Evolutionary conservation across 1,139 yeast species (phyloP), one percentile per base, ranked within the genome.

Genomic region (Martiniozyma asiatica): DNA sequence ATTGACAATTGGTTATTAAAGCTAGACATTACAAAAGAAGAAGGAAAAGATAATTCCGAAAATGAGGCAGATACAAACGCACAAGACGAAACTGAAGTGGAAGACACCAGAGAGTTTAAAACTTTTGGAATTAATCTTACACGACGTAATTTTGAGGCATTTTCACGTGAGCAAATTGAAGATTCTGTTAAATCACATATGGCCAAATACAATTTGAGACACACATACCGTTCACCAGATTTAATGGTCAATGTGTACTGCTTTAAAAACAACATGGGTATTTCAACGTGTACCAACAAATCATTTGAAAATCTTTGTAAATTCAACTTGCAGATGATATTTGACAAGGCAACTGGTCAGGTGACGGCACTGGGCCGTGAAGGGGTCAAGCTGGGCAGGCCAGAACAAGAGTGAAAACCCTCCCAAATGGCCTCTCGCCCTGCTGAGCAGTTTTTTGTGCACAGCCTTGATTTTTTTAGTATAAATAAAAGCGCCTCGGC

Each of bases 51-150:
- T n/a, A n/a, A n/a, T n/a, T n/a, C n/a, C n/a, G n/a, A n/a, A n/a
- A n/a, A n/a, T n/a, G n/a, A n/a, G n/a, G n/a, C n/a, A n/a, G n/a
- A n/a, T n/a, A n/a, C n/a, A n/a, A n/a, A n/a, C n/a, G n/a, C n/a
- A n/a, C n/a, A n/a, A n/a, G n/a, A n/a, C n/a, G n/a, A n/a, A n/a
- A n/a, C n/a, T n/a, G n/a, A n/a, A n/a, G n/a, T n/a, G n/a, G n/a
- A n/a, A n/a, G n/a, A n/a, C n/a, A n/a, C n/a, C n/a, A 27, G 27
- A n/a, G 30, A 14, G 4, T 31, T 35, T 5, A 42, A 39, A 20
- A 73, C 73, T 40, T 89, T 81, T 59, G 94, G 96, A 3, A 77
- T 89, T 26, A 79, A 85, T 40, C 73, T 93, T 2, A 65, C 77
- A 3, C 64, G 78, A 42, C 61, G 98, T 42, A 81, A 84, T 52